Evolutionary conservation across 208 protist genomes (phyloP), one percentile per base, ranked within the genome.

Genomic region (Leishmania tropica): DNA sequence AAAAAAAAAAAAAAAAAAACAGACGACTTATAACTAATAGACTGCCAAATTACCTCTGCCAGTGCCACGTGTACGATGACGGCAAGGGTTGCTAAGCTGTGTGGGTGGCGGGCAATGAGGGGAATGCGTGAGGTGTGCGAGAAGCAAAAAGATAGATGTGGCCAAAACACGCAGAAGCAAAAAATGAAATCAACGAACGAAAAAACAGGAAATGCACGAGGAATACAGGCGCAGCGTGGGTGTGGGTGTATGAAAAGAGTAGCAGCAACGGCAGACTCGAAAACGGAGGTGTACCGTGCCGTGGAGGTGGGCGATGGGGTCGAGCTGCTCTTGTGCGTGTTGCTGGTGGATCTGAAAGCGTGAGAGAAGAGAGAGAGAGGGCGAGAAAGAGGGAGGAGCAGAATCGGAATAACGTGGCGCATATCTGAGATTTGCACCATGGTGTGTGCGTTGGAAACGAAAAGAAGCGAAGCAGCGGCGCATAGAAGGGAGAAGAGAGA

Each of bases 221-320:
- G 15, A 74, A 74, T n/a, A 7, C 7, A 19, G 68, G 1, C 31
- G 7, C 31, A 5, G 68, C 19, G 45, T n/a, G 68, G 4, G 37
- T 17, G 24, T 13, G 48, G 31, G 24, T 35, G 60, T 68, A 28
- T 68, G 62, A 31, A 37, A 17, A 28, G 42, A 73, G 28, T 28
- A 7, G 48, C 67, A 85, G 42, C 35, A 78, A 53, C 28, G 47
- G 60, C n/a, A 53, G n/a, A 28, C 51, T 24, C 8, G 28, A 65
- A 77, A 37, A 13, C 54, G 42, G 68, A 85, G 76, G n/a, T 75
- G 45, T 64, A 79, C 56, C 7, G 7, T 31, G 56, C 11, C 6
- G 56, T 62, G 56, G 28, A 8, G 10, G 24, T 13, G 28, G 21
- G 56, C 6, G 56, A 62, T 56, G 28, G 71, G 1, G 5, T 31